Percentiles rank a stretch among this genome's conserved stretches.
Evolutionary conservation across 2,329 filamentous ascomycete genomes (phyloP).

Genomic region (Colletotrichum spinosum): DNA sequence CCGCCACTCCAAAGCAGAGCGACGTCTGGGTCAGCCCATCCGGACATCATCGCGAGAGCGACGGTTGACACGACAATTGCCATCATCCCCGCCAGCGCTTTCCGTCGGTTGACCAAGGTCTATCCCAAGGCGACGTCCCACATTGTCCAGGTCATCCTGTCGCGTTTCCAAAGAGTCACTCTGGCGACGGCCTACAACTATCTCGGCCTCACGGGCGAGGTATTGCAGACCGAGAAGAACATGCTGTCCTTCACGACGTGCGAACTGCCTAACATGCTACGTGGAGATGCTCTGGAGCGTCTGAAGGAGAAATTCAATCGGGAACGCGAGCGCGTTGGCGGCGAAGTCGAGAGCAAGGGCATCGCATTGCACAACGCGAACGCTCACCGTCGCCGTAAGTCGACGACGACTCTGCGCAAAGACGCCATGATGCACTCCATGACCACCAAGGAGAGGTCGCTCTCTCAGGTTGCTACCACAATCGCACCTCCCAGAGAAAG

Average conservation of each 20-base stretch:
- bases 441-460: constrained; percentile 56
- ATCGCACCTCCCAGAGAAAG: constrained; percentile 56
- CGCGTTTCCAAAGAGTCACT: constrained; percentile 92
- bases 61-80: constrained; percentile 98
- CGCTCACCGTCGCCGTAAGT: constrained; percentile 73
- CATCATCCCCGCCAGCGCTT: constrained; percentile 96
- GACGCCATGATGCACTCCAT: constrained; percentile 81
- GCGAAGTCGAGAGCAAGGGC: constrained; percentile 87
- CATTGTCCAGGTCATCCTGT: constrained; percentile 97
- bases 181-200: constrained; percentile 95
- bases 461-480: constrained; percentile 55
- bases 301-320: constrained; percentile 93
- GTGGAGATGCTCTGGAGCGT: constrained; percentile 83
- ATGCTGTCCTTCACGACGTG: constrained; percentile 95
- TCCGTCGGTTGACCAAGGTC: constrained; percentile 89
- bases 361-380: constrained; percentile 92
- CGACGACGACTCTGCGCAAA: constrained; percentile 80
- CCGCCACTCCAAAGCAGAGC: constrained; percentile 56
- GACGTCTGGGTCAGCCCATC: constrained; percentile 83
- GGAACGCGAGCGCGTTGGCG: constrained; percentile 84
- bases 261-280: constrained; percentile 89
- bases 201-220: constrained; percentile 89
- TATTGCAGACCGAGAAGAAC: constrained; percentile 89
- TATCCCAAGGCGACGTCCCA: constrained; percentile 97
- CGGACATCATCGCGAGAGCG: constrained; percentile 95